These are phyloP conservation scores for Xylaria arbuscula DNA, from an alignment of 2,329 filamentous ascomycete species.

Conservation along the genomic window DNA sequence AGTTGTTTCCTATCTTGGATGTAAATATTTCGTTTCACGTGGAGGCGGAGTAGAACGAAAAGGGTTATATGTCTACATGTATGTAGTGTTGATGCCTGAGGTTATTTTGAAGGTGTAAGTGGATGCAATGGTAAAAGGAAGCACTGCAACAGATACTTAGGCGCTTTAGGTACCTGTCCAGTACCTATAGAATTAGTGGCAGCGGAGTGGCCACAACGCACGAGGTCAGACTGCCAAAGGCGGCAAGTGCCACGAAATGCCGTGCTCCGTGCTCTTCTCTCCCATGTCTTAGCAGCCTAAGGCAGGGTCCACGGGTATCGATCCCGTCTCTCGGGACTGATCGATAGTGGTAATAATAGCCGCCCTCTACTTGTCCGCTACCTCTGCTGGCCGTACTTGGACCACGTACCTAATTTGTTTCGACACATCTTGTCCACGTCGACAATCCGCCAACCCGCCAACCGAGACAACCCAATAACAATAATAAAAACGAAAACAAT, in stretches of 20 bases:
- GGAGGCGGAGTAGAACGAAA: background rate
- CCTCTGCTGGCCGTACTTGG: background rate
- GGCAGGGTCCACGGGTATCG: slow-evolving; percentile 16
- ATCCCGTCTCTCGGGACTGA: slow-evolving; percentile 22
- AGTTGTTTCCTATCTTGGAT: slow-evolving; percentile 9
- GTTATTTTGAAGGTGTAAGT: no score
- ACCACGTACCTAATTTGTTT: background rate
- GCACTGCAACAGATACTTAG: background rate
- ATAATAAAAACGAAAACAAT: slow-evolving; percentile 18
- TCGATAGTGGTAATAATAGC: slow-evolving; percentile 15
- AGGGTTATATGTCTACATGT: background rate
- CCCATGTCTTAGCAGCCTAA: slow-evolving; percentile 11
- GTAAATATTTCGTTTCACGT: background rate
- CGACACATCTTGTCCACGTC: slow-evolving; percentile 3
- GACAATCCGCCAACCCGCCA: background rate
- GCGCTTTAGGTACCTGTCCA: background rate
- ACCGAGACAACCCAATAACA: background rate
- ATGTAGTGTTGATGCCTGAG: background rate
- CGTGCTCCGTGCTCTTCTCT: slow-evolving; percentile 18
- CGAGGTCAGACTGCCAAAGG: slow-evolving; percentile 11
- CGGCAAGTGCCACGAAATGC: slow-evolving; percentile 37
- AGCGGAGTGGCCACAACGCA: background rate
- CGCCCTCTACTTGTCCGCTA: slow-evolving; percentile 15
- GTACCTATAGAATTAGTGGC: background rate
- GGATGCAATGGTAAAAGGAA: background rate